phyloP scores from a whole-genome alignment of 106 monocot species.

The Agapanthus africanus region DNA sequence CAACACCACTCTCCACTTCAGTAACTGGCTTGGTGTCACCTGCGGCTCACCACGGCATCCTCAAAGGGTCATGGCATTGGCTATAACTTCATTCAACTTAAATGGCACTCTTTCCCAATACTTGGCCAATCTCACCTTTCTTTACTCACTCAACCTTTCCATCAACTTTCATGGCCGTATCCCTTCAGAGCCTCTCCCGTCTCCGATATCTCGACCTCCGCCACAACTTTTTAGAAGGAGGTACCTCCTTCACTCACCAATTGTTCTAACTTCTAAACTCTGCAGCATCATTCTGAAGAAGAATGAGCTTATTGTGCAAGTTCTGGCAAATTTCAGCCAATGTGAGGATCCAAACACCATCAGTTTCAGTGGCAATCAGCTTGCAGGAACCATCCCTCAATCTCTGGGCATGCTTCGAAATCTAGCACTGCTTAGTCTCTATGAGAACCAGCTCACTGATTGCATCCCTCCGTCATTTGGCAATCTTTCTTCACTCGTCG shows the following conservation, averaged over 20 bases:
- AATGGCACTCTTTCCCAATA: constrained; percentile 5
- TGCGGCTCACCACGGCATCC: constrained; percentile 12
- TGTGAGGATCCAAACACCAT: neutral
- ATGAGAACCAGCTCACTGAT: constrained; percentile 9
- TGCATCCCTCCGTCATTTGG: constrained; percentile 6
- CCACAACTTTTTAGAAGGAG: constrained; percentile 6
- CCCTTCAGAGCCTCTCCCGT: constrained; percentile 13
- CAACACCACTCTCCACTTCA: constrained; percentile 3
- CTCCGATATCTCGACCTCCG: constrained; percentile 14
- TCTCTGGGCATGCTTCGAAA: constrained; percentile 11
- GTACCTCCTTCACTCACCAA: constrained; percentile 12
- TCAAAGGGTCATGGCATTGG: neutral
- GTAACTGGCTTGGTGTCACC: constrained; percentile 23
- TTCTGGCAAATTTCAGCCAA: constrained; percentile 7
- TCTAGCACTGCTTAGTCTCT: constrained; percentile 1
- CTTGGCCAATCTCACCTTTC: constrained; percentile 2
- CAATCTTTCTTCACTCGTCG: neutral
- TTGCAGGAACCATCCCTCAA: constrained; percentile 11
- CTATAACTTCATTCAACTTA: neutral
- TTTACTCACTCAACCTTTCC: constrained; percentile 10
- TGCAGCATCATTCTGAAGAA: neutral
- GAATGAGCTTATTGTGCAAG: constrained; percentile 4
- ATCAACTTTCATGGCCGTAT: constrained; percentile 20
- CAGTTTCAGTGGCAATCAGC: constrained; percentile 7
- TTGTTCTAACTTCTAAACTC: neutral